Evolutionary conservation across 352 stramenopile genomes (phyloP), one percentile per base, ranked within the genome.

Genomic region (Albugo candida): DNA sequence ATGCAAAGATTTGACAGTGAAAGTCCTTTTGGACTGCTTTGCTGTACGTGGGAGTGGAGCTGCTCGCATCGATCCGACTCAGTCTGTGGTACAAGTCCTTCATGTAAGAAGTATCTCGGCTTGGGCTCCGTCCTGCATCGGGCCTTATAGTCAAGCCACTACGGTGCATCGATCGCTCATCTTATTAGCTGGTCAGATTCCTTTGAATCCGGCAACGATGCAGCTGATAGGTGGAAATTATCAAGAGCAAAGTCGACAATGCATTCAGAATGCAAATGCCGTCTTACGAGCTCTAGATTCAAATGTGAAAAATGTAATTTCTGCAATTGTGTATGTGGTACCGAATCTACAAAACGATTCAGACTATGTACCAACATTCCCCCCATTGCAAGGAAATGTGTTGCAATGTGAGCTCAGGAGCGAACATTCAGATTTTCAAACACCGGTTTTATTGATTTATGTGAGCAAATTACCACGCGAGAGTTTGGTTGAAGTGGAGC

Each of bases 61-160:
- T 24, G 62, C 70, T 56, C 85, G 84, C 51, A 42, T 76, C 41
- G 59, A 67, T n/a, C 55, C 62, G n/a, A 46, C 70, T 20, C 68
- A 70, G 18, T 59, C 81, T 31, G 59, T 65, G 34, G 69, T 76
- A 24, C 70, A 97, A 47, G 88, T 95, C 42, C 62, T 98, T 17
- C 92, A 99, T 48, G 85, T 99, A 13, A 85, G 95, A 60, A 98
- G 93, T 49, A 81, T 97, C 43, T 97, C 86, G 2, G 58, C 78
- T 17, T 99, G 95, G 95, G 95, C 95, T 5, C 95, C 95, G 0
- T 86, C 96, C 35, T 98, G 95, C 69, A 97, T 99, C 52, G 95
- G 95, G 1, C 95, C 95, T 2, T 99, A 99, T 67, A 96, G 86
- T 53, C 95, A 99, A 72, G 87, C 89, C 19, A 98, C 98, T 64